These are phyloP conservation scores for Tolypocladium amazonense DNA, from an alignment of 2,329 filamentous ascomycete species.

Conservation along the genomic window DNA sequence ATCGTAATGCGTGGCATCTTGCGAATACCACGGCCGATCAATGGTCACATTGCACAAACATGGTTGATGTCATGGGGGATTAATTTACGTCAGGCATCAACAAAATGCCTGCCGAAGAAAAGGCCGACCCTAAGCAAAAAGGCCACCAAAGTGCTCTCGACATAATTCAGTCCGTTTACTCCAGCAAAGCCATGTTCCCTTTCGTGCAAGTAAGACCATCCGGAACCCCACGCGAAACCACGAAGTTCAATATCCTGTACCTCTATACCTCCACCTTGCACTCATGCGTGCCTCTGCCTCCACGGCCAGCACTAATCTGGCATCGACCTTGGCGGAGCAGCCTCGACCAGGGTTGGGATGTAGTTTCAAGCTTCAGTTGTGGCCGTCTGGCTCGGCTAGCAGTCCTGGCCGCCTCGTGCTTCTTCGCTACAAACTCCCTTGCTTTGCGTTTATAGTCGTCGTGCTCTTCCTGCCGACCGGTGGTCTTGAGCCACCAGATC, in stretches of 20 bases:
- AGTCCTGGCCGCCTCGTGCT: constrained; percentile 19
- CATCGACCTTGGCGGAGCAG: constrained; percentile 11
- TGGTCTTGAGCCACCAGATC: constrained; percentile 45
- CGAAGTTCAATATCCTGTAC: background rate
- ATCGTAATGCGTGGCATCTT: background rate
- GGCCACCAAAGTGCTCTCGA: background rate
- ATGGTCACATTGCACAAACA: background rate
- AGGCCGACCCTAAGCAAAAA: background rate
- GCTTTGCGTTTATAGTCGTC: constrained; percentile 37
- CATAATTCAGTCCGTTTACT: constrained; percentile 1
- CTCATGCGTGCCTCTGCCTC: background rate
- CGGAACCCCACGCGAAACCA: background rate
- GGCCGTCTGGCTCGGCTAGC: constrained; percentile 13
- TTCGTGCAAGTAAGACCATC: background rate
- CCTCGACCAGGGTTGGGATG: constrained; percentile 11
- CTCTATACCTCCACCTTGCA: background rate
- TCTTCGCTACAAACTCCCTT: constrained; percentile 26
- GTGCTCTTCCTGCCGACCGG: constrained; percentile 36
- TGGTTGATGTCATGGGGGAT: background rate
- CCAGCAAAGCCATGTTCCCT: background rate
- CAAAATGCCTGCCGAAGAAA: background rate
- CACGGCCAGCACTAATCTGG: background rate
- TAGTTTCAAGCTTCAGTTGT: constrained; percentile 14
- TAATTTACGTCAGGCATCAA: background rate
- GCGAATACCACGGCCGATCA: background rate